Percentiles rank a stretch among this genome's conserved stretches.
phyloP scores from a whole-genome alignment of 306 rosid genomes.

The Urtica urens region DNA sequence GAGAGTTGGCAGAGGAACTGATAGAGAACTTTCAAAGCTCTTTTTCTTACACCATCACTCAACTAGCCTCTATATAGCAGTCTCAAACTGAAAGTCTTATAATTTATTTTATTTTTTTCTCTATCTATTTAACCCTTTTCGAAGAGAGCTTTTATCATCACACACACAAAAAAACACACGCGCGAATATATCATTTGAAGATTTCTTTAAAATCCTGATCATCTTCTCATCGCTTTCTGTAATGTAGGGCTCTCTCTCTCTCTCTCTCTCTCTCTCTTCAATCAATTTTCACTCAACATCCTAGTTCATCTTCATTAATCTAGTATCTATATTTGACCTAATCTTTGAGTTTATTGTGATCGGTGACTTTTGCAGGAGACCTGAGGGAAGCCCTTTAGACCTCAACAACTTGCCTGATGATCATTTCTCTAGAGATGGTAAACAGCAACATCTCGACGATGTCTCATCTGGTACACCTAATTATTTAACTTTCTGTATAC shows the following conservation, averaged over 20 bases:
- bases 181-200: constrained; percentile 7
- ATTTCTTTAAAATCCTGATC: constrained; percentile 10
- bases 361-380: constrained; percentile 53
- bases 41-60: constrained; percentile 86
- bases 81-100: constrained; percentile 79
- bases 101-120: no score
- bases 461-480: constrained; percentile 41
- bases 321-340: no score
- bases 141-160: constrained; percentile 23
- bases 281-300: no score
- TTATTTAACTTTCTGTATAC: no score
- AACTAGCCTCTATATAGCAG: constrained; percentile 73
- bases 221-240: constrained; percentile 34
- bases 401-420: constrained; percentile 93
- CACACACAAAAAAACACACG: background rate
- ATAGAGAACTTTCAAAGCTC: constrained; percentile 98
- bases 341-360: constrained; percentile 3
- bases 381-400: constrained; percentile 68
- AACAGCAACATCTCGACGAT: constrained; percentile 54
- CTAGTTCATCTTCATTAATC: no score
- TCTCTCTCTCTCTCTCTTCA: constrained; percentile 1
- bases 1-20: constrained; percentile 89
- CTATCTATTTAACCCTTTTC: constrained; percentile 16
- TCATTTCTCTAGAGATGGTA: constrained; percentile 42
- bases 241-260: constrained; percentile 64